Evolutionary conservation across 345 rosid genomes (phyloP).

Genomic region (Gossypium raimondii): DNA sequence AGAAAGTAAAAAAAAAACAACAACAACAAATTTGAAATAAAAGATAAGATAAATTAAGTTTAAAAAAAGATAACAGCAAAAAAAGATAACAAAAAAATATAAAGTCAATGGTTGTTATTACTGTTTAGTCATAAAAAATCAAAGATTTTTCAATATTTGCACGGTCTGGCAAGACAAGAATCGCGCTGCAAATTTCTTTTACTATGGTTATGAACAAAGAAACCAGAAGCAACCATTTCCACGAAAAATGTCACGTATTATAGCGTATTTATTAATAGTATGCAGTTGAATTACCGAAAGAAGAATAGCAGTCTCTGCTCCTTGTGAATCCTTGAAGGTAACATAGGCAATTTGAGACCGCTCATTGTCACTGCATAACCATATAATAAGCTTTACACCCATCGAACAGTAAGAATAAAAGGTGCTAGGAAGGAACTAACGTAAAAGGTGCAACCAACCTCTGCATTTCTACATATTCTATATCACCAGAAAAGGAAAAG

Average conservation of each 20-base stretch:
- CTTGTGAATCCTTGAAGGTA: constrained; percentile 82
- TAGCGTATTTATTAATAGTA: neutral
- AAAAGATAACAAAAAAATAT: too few relatives aligned
- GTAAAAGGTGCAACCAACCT: constrained; percentile 32
- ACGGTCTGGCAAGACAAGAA: neutral
- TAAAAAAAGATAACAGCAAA: too few relatives aligned
- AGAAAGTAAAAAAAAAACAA: too few relatives aligned
- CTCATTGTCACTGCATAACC: constrained; percentile 56
- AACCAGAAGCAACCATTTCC: neutral
- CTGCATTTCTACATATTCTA: constrained; percentile 59
- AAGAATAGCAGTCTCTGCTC: constrained; percentile 87
- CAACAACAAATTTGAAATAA: too few relatives aligned
- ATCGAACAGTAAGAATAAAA: neutral
- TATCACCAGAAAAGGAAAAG: constrained; percentile 83
- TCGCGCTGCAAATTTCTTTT: neutral
- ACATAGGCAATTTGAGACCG: constrained; percentile 65
- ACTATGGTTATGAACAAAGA: neutral
- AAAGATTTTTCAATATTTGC: neutral
- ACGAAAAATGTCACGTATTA: neutral
- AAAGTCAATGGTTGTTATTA: too few relatives aligned
- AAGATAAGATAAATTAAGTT: too few relatives aligned
- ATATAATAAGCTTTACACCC: constrained; percentile 15
- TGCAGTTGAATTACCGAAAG: constrained; percentile 54
- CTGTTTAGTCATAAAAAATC: neutral
- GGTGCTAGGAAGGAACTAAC: constrained; percentile 13